Evolutionary conservation across 306 rosid genomes (phyloP).

Genomic region (Prunus persica): Prunus_persica_NCBIv2 NC_034016.1:20395501-20396000

Average conservation of each 20-base stretch:
- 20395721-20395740: conserved; percentile 82
- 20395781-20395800: conserved; percentile 93
- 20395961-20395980: conserved; percentile 7
- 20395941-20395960: background rate
- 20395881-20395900: background rate
- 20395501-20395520: background rate
- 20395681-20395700: conserved; percentile 80
- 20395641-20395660: conserved; percentile 19
- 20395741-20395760: conserved; percentile 98
- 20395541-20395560: background rate
- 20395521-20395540: background rate
- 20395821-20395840: conserved; percentile 15
- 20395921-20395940: background rate
- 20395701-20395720: conserved; percentile 90
- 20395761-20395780: conserved; percentile 96
- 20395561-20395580: background rate
- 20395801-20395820: conserved; percentile 51
- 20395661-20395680: conserved; percentile 86
- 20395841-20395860: background rate
- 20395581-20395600: background rate
- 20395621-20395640: conserved; percentile 5
- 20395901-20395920: background rate
- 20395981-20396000: conserved; percentile 94
- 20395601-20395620: background rate
- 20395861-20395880: too few relatives aligned